Evolutionary conservation across 805 yeast species (phyloP).

Genomic region (Barnettozyma populi): DNA sequence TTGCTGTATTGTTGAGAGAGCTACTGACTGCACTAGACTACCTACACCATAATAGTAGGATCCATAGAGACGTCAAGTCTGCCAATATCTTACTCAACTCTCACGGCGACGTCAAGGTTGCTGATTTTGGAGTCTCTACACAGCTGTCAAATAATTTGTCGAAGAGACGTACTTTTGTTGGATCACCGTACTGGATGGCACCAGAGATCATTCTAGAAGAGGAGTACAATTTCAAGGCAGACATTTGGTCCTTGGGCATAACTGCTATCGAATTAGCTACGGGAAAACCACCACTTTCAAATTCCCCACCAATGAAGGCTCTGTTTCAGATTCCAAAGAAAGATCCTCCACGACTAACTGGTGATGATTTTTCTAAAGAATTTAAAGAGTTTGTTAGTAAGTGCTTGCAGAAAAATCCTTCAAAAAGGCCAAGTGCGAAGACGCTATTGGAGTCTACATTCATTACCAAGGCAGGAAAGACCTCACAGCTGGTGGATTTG

Average conservation of each 20-base stretch:
- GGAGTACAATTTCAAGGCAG: conserved; percentile 82
- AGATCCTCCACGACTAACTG: conserved; percentile 89
- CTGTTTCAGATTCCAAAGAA: conserved; percentile 41
- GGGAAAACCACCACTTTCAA: conserved; percentile 96
- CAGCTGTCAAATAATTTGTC: conserved; percentile 61
- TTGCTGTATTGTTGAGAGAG: conserved; percentile 78
- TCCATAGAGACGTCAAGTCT: conserved; percentile 91
- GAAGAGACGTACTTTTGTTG: conserved; percentile 62
- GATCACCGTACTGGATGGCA: conserved; percentile 98
- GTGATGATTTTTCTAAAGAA: conserved; percentile 61
- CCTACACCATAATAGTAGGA: conserved; percentile 70
- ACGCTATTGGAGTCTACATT: conserved; percentile 59
- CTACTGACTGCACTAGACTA: conserved; percentile 64
- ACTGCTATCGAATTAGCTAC: conserved; percentile 91
- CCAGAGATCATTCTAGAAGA: conserved; percentile 96
- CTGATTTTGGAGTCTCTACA: conserved; percentile 96
- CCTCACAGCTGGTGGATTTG: conserved; percentile 30
- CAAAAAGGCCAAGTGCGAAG: conserved; percentile 57
- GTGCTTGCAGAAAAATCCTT: conserved; percentile 72
- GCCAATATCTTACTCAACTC: conserved; percentile 77
- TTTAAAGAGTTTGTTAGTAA: conserved; percentile 63
- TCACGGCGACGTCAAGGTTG: conserved; percentile 74
- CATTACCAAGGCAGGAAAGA: conserved; percentile 33
- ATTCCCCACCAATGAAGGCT: conserved; percentile 42
- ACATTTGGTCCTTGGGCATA: conserved; percentile 95